Evolutionary conservation across 805 yeast species (phyloP), one percentile per base, ranked within the genome.

Genomic region (Priceomyces haplophilus): DNA sequence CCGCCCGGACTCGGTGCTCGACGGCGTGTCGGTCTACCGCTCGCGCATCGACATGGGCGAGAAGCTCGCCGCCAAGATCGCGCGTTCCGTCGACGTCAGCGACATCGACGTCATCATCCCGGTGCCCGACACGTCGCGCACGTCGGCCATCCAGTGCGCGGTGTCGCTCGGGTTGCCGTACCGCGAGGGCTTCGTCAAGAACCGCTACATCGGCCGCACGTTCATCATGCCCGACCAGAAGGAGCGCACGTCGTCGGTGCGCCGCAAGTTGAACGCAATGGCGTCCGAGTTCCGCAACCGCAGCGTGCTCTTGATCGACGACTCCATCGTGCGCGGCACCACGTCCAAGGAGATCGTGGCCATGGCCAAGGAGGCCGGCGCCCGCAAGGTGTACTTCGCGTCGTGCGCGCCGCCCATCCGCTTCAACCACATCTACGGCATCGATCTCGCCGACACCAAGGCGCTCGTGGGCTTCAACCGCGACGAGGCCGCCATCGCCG

Each of bases 301-400:
- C 55, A 82, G 82, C 48, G 98, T 93, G 17, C 72, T 93, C 49
- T 76, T 93, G 41, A 97, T 93, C 34, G 99, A 93, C 65, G 99
- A 93, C 65, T 88, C 97, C 20, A 91, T 93, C 51, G 99, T 93
- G 7, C 82, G 99, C 62, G 99, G 99, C 49, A 93, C 99, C 16
- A 93, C 99, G 2, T 89, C 97, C 5, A 85, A 80, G 62, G 99
- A 93, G 69, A 93, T 93, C 51, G 95, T 93, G 25, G 85, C 82
- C 52, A 93, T 93, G 99, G 99, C 99, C n/a, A 79, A 85, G 54
- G 99, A 93, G 64, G 96, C 98, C 4, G 99, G 99, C 45, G 99
- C 99, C 35, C 82, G 79, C 47, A 84, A 82, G 54, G 99, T 93
- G n/a, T 91, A 80, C 62, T 85, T 93, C 64, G 99, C 99, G 0